Base-by-base conservation (phyloP, 768 basidiomycete species). In the Hypholoma fasciculare region DNA sequence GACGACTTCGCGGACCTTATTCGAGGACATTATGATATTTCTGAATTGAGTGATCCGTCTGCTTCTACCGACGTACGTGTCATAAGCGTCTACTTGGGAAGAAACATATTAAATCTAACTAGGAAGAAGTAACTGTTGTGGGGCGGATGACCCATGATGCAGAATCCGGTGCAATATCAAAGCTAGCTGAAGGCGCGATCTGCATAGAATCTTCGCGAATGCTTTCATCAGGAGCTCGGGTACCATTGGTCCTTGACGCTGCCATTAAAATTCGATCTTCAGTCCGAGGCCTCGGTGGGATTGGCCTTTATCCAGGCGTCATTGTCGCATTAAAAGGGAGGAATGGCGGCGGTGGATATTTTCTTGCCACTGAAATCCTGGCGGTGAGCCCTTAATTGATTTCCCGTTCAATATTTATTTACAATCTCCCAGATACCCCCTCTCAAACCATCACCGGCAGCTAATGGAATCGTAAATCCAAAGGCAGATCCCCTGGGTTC, bases 271-370 rank as follows among this genome's bases (percentile, higher is more conserved):
- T 96, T 2, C 81, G 88, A 39, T 87, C 87, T 16, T 81, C 82
- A 1, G 67, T 77, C 13, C 79, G 79, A 55, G 91, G 90, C 11
- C 76, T 83, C 9, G 83, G 82, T 14, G 85, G 86, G 0, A 72
- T 88, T 9, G 88, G 91, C 1, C 68, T 98, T 42, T 98, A 96
- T 67, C 94, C 95, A 4, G 97, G 97, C 3, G 87, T 87, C 27
- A 85, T 98, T 52, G 89, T 89, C 1, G 94, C 89, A 0, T 67
- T 98, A 34, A 91, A 86, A 60, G 97, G 97, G 0, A 84, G 82
- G 69, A 98, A 98, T 71, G 94, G 95, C 1, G 92, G 94, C 2
- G 95, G 92, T 5, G 90, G 87, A 2, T 86, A 86, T 75, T 98
- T 98, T 68, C 78, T 85, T 9, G 96, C 89, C 0, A 84, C 84